Evolutionary conservation across 371 early-diverging fungal genomes (phyloP), one percentile per base, ranked within the genome.

Genomic region (Mortierella sp.): DNA sequence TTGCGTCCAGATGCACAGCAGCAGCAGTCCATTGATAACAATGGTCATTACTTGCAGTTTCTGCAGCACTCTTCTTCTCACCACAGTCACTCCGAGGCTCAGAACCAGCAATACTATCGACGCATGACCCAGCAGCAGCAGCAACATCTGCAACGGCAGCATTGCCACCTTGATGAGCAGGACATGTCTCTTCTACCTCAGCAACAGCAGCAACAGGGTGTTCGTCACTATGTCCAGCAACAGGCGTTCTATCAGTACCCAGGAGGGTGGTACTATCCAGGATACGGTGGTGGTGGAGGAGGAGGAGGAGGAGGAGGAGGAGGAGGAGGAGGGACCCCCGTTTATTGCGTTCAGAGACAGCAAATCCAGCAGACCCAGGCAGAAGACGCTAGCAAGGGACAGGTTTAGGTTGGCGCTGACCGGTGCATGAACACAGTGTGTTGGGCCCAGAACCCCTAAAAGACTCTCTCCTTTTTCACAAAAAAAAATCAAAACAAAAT

Each of bases 251-350:
- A 44, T 38, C 78, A 72, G 29, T 63, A 77, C 41, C 58, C 78
- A 16, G 75, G 75, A 48, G 44, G 46, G n/a, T 79, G 70, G 49
- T 79, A 79, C 63, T 63, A 71, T 44, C 79, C 79, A 3, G 79
- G 79, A 46, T 60, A 75, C n/a, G 63, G 77, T 18, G 71, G 48
- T 16, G 63, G 77, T 27, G 71, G 48, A 27, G 71, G 48, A 0
- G 44, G 12, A 12, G 49, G 18, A 21, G 71, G 29, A 27, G 71
- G 48, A 27, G 71, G 48, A 0, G 44, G 12, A 12, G 49, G 18
- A 21, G 71, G 29, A 24, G 49, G 18, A 29, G 71, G 29, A 27
- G 60, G 32, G 70, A 10, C 11, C 7, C 8, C 65, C 10, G 38
- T 41, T 3, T 65, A 21, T 35, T 35, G 32, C 48, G 54, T 29